phyloP scores from a whole-genome alignment of 169 alveolate species.

The Neospora caninum region DNA sequence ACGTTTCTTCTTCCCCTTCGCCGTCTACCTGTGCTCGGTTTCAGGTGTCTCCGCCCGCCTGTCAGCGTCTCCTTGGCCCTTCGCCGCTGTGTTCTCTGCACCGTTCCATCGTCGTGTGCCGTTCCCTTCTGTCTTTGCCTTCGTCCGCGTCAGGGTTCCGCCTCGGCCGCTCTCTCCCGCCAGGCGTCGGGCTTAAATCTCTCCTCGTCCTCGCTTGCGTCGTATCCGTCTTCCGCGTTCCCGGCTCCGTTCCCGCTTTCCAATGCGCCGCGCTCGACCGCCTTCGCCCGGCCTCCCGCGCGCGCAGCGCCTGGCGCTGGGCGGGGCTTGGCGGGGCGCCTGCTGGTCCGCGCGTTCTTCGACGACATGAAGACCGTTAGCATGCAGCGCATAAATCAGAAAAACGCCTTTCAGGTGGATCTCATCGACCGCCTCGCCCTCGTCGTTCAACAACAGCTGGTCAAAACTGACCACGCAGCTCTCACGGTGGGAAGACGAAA shows the following conservation, averaged over 20 bases:
- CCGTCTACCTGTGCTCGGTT: no score
- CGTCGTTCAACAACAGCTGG: conserved; percentile 8
- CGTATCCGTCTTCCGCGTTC: background rate
- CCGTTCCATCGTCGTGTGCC: no score
- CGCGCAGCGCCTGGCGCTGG: background rate
- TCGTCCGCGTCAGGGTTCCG: no score
- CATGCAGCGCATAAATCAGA: background rate
- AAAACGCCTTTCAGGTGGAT: conserved; percentile 36
- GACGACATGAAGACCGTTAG: conserved; percentile 41
- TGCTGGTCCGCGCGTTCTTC: conserved; percentile 38
- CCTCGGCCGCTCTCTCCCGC: no score
- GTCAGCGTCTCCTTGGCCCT: no score
- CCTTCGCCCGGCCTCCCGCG: background rate
- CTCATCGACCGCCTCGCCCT: conserved; percentile 42
- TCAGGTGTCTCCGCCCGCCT: no score
- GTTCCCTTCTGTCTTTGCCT: no score
- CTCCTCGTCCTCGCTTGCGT: background rate
- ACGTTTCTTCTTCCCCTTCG: no score
- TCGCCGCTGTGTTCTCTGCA: no score
- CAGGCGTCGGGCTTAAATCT: no score
- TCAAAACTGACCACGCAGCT: background rate
- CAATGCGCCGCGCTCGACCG: no score
- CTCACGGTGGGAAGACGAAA: background rate
- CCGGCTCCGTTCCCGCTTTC: background rate
- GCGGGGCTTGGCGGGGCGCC: conserved; percentile 26